phyloP scores from a whole-genome alignment of 2,329 filamentous ascomycete species.

The Fusarium sp. region DNA sequence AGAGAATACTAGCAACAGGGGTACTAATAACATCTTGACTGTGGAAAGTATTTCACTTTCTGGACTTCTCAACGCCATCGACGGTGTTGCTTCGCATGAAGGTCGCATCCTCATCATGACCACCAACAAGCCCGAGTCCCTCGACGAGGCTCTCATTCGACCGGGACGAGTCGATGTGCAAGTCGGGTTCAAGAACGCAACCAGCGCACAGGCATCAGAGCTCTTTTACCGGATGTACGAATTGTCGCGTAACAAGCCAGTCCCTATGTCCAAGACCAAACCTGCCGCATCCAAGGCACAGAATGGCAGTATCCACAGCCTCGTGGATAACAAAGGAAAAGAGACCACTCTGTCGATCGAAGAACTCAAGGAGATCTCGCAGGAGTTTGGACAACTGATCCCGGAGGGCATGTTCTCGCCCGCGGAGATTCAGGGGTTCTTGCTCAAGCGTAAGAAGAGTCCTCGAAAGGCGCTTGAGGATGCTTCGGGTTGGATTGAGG shows the following conservation, averaged over 20 bases:
- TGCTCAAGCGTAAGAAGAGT: constrained; percentile 69
- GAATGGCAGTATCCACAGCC: constrained; percentile 14
- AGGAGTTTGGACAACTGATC: constrained; percentile 62
- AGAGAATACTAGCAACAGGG: constrained; percentile 35
- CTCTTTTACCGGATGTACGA: constrained; percentile 71
- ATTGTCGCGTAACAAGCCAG: constrained; percentile 41
- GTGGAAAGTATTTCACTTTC: constrained; percentile 73
- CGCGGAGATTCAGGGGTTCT: constrained; percentile 71
- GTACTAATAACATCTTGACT: constrained; percentile 30
- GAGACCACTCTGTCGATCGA: constrained; percentile 45
- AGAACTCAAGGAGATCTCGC: constrained; percentile 57
- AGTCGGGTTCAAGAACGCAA: constrained; percentile 70
- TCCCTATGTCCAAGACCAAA: constrained; percentile 7
- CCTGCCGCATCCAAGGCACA: not conserved
- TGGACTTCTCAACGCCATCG: constrained; percentile 83
- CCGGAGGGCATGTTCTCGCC: constrained; percentile 63
- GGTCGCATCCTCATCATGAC: constrained; percentile 85
- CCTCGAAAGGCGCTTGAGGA: constrained; percentile 64
- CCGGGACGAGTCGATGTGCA: constrained; percentile 78
- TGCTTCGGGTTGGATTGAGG: constrained; percentile 63
- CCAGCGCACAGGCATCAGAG: constrained; percentile 63
- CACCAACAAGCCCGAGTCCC: constrained; percentile 76
- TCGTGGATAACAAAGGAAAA: not conserved
- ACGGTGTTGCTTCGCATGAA: constrained; percentile 82
- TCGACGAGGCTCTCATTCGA: constrained; percentile 78